A percentile compares a stretch with the other conserved stretches of the same genome.
Evolutionary conservation across 768 basidiomycete species (phyloP).

Genomic region (Leccinum boreale): DNA sequence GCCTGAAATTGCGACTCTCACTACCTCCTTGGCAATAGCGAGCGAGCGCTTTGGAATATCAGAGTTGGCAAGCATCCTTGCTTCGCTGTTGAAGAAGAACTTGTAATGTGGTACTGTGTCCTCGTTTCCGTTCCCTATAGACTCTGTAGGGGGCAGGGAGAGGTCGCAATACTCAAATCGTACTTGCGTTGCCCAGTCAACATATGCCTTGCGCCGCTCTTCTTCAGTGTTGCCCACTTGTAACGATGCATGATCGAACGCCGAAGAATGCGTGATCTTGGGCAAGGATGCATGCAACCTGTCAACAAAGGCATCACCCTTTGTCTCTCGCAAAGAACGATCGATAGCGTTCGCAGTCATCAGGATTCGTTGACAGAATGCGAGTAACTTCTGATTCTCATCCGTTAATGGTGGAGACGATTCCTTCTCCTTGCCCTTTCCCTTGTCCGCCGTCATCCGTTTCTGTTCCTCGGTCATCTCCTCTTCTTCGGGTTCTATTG

Average conservation of each 20-base stretch:
- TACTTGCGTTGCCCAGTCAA: conserved; percentile 77
- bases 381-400: conserved; percentile 73
- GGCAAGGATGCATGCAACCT: conserved; percentile 75
- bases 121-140: conserved; percentile 38
- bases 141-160: conserved; percentile 39
- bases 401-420: conserved; percentile 46
- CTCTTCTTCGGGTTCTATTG: conserved; percentile 42
- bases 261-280: conserved; percentile 56
- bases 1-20: not conserved
- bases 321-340: conserved; percentile 81
- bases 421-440: conserved; percentile 54
- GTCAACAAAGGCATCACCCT: conserved; percentile 83
- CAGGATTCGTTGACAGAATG: conserved; percentile 85
- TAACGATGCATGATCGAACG: conserved; percentile 37
- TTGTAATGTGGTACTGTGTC: conserved; percentile 72
- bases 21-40: conserved; percentile 92
- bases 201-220: conserved; percentile 62
- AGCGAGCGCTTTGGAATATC: conserved; percentile 89
- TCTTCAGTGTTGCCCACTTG: conserved; percentile 60
- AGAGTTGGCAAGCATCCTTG: conserved; percentile 76
- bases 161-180: conserved; percentile 94
- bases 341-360: conserved; percentile 83
- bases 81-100: conserved; percentile 79
- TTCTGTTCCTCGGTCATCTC: conserved; percentile 90
- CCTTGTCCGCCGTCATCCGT: conserved; percentile 73